Conservation (phyloP, 2,329 filamentous ascomycete species). For the Neopestalotiopsis sp. region DNA sequence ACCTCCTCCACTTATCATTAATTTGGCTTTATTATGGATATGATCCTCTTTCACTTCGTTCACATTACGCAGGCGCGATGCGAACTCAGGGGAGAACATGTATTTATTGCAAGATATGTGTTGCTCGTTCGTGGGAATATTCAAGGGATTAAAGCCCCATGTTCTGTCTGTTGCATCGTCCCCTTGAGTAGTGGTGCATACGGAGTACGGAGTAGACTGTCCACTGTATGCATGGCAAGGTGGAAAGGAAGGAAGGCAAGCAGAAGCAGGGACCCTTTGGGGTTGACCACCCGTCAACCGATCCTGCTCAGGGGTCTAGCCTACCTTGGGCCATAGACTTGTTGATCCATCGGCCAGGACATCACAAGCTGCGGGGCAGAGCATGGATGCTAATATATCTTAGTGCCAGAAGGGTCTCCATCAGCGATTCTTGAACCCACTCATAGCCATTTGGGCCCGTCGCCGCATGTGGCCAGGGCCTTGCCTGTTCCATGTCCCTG, state of each 20-base stretch:
- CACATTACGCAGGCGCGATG: not conserved
- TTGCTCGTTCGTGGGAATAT: too few relatives aligned
- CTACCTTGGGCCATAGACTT: not conserved
- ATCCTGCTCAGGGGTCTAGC: not conserved
- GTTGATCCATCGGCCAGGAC: not conserved
- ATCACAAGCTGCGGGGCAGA: not conserved
- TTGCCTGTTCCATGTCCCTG: not conserved
- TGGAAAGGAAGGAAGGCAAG: not conserved
- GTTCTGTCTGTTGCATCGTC: too few relatives aligned
- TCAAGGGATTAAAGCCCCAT: too few relatives aligned
- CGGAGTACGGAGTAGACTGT: not conserved
- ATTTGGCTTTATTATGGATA: not conserved
- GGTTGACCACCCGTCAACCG: not conserved
- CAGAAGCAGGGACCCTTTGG: not conserved
- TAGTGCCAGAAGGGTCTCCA: not conserved
- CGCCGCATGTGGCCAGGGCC: not conserved
- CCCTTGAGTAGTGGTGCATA: too few relatives aligned
- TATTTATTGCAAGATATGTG: not conserved
- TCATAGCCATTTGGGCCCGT: not conserved
- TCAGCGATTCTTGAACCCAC: not conserved
- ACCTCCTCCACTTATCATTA: not conserved
- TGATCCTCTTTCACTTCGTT: not conserved
- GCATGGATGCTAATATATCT: conserved; percentile 1
- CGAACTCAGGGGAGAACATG: not conserved
- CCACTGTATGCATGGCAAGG: not conserved